phyloP scores from a whole-genome alignment of 441 rosid species.

The Populus hybrid region DNA sequence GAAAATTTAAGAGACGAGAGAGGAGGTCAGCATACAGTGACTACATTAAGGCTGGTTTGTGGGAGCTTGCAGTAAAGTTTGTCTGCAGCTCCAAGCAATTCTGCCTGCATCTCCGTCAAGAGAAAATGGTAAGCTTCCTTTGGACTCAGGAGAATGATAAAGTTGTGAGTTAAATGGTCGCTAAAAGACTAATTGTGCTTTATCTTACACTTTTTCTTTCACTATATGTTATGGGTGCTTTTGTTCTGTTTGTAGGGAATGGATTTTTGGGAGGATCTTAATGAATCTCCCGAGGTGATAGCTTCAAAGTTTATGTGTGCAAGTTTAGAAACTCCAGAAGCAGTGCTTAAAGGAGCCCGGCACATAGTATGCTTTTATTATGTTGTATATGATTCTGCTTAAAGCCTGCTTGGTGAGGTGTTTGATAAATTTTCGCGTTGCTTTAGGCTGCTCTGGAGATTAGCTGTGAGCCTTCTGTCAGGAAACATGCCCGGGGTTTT shows the following conservation, averaged over 20 bases:
- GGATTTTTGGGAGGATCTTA: conserved; percentile 67
- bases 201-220: neutral
- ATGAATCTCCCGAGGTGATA: conserved; percentile 74
- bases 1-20: conserved; percentile 69
- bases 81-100: conserved; percentile 85
- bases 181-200: neutral
- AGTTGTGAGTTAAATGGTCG: neutral
- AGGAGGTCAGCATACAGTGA: conserved; percentile 66
- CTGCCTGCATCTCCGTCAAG: conserved; percentile 55
- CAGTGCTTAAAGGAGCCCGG: conserved; percentile 76
- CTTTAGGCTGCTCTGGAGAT: conserved; percentile 77
- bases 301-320: conserved; percentile 68
- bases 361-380: conserved; percentile 54
- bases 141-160: neutral
- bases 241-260: conserved; percentile 35
- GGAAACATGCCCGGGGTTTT: conserved; percentile 56
- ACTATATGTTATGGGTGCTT: neutral
- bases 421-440: neutral
- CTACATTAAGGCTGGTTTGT: conserved; percentile 67
- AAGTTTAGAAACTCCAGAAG: conserved; percentile 68
- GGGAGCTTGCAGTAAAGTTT: conserved; percentile 76
- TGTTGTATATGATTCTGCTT: conserved; percentile 1
- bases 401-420: conserved; percentile 6
- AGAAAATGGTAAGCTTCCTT: conserved; percentile 48
- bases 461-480: conserved; percentile 71